Percentiles rank a stretch among this genome's conserved stretches.
Evolutionary conservation across 1,284 basidiomycete genomes (phyloP).

Genomic region (Calocybe gambosa): DNA sequence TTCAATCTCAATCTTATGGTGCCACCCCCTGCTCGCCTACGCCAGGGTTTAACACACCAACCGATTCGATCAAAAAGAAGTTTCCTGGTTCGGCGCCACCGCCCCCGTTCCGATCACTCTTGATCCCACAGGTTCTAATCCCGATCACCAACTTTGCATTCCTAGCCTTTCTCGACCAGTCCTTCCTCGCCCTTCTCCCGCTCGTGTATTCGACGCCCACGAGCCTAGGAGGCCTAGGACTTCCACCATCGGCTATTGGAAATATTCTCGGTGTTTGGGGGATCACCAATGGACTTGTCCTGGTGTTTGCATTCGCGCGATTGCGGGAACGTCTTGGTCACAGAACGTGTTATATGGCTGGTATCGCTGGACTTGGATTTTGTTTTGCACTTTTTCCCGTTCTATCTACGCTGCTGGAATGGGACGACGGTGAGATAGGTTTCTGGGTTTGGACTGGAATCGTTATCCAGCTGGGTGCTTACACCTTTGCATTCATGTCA

Average conservation of each 20-base stretch:
- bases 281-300: conserved; percentile 26
- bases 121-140: conserved; percentile 29
- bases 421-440: conserved; percentile 11
- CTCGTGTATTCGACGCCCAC: conserved; percentile 34
- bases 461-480: conserved; percentile 15
- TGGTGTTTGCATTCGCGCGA: conserved; percentile 23
- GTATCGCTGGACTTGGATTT: conserved; percentile 14
- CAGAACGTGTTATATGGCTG: conserved; percentile 14
- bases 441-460: conserved; percentile 15
- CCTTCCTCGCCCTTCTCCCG: conserved; percentile 29
- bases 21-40: neutral
- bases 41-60: neutral
- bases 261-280: conserved; percentile 27
- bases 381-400: conserved; percentile 21
- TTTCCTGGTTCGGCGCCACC: conserved; percentile 15
- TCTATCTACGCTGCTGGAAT: conserved; percentile 15
- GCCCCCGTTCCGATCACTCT: conserved; percentile 26
- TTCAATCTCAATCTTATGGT: conserved; percentile 4
- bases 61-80: conserved; percentile 12
- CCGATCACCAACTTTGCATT: conserved; percentile 32
- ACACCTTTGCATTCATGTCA: conserved; percentile 16
- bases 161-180: conserved; percentile 32
- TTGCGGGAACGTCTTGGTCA: conserved; percentile 24
- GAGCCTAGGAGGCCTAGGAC: conserved; percentile 30
- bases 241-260: conserved; percentile 30